Conservation (phyloP, 1,284 basidiomycete genomes). For the Wolfiporia cocos region DNA sequence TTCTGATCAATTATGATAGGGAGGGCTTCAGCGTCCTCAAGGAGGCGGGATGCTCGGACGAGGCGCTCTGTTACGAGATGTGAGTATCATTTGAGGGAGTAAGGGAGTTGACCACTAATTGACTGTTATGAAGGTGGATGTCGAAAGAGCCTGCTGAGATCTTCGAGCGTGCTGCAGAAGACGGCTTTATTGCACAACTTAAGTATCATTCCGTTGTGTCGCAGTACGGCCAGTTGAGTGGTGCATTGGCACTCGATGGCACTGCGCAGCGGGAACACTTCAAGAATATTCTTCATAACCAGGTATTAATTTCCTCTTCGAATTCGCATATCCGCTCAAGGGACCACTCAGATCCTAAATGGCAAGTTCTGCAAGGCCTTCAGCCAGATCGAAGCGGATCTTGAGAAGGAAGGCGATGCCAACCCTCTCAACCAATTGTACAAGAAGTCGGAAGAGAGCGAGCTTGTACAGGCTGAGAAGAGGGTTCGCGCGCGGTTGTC, state of each 20-base stretch:
- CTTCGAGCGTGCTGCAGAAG: constrained; percentile 61
- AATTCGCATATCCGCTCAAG: too few relatives aligned
- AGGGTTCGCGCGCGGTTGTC: constrained; percentile 46
- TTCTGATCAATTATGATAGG: too few relatives aligned
- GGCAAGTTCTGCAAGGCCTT: constrained; percentile 56
- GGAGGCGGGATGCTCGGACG: constrained; percentile 62
- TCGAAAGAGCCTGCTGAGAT: constrained; percentile 69
- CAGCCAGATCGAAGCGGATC: constrained; percentile 46
- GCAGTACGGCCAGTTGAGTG: constrained; percentile 56
- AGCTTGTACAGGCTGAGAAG: constrained; percentile 54
- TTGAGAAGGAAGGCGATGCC: constrained; percentile 51
- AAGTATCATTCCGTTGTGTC: constrained; percentile 59
- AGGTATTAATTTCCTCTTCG: too few relatives aligned
- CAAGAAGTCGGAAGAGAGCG: constrained; percentile 41
- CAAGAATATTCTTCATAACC: constrained; percentile 52
- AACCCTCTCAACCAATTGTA: constrained; percentile 56
- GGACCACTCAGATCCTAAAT: constrained; percentile 48
- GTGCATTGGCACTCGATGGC: constrained; percentile 51
- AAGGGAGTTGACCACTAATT: too few relatives aligned
- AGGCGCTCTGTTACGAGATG: constrained; percentile 65
- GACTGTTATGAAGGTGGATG: constrained; percentile 48
- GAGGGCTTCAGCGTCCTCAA: constrained; percentile 58
- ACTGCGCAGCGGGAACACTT: constrained; percentile 43
- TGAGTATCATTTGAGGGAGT: constrained; percentile 24
- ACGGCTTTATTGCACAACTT: constrained; percentile 54